Conservation (phyloP, 305 asterid genomes). For the Fraxinus latifolia region DNA sequence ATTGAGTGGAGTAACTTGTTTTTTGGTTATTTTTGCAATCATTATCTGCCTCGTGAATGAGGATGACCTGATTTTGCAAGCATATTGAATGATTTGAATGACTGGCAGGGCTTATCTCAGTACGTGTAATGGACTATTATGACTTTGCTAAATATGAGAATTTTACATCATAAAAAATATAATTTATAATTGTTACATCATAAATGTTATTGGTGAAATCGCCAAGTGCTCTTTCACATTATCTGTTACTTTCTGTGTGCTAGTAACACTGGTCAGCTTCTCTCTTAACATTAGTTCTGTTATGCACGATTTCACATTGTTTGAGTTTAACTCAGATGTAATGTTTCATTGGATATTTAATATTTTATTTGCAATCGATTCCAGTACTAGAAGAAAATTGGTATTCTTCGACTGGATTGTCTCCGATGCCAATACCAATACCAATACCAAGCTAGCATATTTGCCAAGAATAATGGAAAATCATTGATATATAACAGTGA, state of each 20-base stretch:
- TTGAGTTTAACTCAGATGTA: background rate
- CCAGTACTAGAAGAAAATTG: background rate
- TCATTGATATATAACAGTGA: background rate
- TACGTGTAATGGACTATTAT: background rate
- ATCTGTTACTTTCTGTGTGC: background rate
- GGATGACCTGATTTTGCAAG: background rate
- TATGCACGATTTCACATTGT: background rate
- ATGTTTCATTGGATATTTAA: background rate
- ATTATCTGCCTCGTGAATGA: background rate
- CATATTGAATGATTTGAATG: background rate
- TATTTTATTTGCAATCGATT: background rate
- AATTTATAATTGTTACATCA: background rate
- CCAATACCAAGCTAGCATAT: background rate
- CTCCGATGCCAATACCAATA: background rate
- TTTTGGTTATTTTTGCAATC: background rate
- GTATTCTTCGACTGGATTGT: background rate
- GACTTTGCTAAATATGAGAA: background rate
- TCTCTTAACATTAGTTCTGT: background rate
- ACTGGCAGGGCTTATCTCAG: background rate
- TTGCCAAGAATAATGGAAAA: background rate
- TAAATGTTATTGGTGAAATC: background rate
- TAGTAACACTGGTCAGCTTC: background rate
- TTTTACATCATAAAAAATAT: background rate
- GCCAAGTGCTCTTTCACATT: background rate
- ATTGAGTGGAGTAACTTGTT: background rate